Evolutionary conservation across 441 rosid species (phyloP).

Genomic region (Gossypium trilobum): DNA sequence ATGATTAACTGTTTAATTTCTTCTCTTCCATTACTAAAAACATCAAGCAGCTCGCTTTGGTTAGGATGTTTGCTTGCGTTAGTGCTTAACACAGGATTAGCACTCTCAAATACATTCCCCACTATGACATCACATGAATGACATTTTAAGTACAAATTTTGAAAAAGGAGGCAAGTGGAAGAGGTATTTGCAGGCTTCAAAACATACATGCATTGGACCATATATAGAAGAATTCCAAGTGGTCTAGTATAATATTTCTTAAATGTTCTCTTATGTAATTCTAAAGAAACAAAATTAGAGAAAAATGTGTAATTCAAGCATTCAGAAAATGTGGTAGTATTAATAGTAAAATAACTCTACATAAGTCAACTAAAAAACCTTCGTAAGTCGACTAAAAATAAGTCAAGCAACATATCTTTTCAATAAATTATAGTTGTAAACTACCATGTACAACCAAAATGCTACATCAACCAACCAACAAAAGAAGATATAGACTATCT

Average conservation of each 20-base stretch:
- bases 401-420: background rate
- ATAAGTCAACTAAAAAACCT: too few species aligned
- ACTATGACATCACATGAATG: background rate
- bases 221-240: background rate
- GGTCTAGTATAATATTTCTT: background rate
- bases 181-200: background rate
- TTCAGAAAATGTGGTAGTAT: background rate
- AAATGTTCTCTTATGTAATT: background rate
- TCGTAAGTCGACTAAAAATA: background rate
- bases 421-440: background rate
- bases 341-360: background rate
- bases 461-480: slow-evolving; percentile 10
- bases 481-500: background rate
- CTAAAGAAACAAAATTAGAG: background rate
- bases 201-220: background rate
- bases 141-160: background rate
- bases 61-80: background rate
- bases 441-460: background rate
- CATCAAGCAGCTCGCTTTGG: background rate
- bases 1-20: background rate
- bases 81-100: background rate
- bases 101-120: background rate
- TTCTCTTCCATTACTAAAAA: background rate
- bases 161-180: background rate
- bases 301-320: background rate